Evolutionary conservation across 169 alveolate genomes (phyloP), one percentile per base, ranked within the genome.

Genomic region (Plasmodium falciparum): DNA sequence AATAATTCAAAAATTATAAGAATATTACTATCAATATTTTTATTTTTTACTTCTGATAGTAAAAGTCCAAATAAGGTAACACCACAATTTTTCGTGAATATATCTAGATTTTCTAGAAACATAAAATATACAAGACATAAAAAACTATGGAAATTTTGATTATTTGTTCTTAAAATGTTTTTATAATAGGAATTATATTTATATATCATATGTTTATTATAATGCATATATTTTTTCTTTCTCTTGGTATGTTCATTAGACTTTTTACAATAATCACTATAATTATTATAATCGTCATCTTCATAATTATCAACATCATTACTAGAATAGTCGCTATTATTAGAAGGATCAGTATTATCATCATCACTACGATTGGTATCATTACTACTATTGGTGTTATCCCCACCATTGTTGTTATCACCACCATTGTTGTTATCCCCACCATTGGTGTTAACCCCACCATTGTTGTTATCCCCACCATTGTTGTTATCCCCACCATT

Each of bases 51-150:
- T 73, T 89, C 94, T 26, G 96, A 75, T 43, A 94, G 73, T 52
- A 91, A 93, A 26, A 74, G 67, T 2, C 96, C 96, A 78, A 92
- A 94, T 47, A 93, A 91, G 0, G 95, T 94, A 43, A 91, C 95
- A 8, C 96, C 95, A 66, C 95, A 92, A 75, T 67, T 76, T 63
- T 75, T 89, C 1, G 96, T 88, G 33, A 94, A 92, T 50, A 91
- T 90, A 5, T 95, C 95, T 59, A 94, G 33, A 73, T 93, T 94
- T 26, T 94, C 96, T 24, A 94, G 93, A 63, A 94, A 61, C 90
- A 94, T 92, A 59, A 66, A 94, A 78, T 90, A 88, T 49, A 92
- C 65, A 13, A 78, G 43, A 39, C 93, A 88, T 17, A 74, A 74
- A 66, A 86, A 33, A 13, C 93, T 90, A 24, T 73, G 65, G 29